These are phyloP conservation scores for Pseudonitzschia pungens DNA, from an alignment of 108 stramenopile species.

Conservation along the genomic window DNA sequence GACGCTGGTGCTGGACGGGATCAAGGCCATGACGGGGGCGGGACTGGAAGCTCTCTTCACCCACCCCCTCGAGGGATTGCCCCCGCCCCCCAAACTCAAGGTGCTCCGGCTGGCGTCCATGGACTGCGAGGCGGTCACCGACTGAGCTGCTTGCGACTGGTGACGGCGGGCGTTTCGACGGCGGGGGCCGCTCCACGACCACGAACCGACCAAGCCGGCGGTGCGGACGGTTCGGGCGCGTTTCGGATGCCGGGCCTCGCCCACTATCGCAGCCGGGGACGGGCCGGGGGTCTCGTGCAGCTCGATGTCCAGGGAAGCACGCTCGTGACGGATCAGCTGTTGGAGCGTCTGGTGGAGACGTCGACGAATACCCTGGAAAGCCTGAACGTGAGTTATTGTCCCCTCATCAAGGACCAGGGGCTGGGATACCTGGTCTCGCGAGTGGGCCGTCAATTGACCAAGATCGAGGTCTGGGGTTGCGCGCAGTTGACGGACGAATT, in stretches of 20 bases:
- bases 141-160: slow-evolving; percentile 59
- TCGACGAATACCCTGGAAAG: slow-evolving; percentile 56
- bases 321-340: slow-evolving; percentile 44
- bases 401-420: slow-evolving; percentile 65
- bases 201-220: background rate
- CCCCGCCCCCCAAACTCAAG: slow-evolving; percentile 65
- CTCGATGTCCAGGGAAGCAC: slow-evolving; percentile 49
- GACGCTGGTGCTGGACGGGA: slow-evolving; percentile 52
- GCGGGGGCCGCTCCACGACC: slow-evolving; percentile 28
- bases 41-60: slow-evolving; percentile 78
- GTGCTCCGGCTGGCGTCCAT: slow-evolving; percentile 56
- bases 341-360: slow-evolving; percentile 67
- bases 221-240: background rate
- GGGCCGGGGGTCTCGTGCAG: slow-evolving; percentile 27
- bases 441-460: slow-evolving; percentile 52
- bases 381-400: slow-evolving; percentile 73
- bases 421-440: slow-evolving; percentile 77
- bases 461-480: slow-evolving; percentile 74
- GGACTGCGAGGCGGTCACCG: slow-evolving; percentile 68
- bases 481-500: slow-evolving; percentile 81
- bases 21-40: slow-evolving; percentile 60
- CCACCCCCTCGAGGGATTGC: slow-evolving; percentile 49
- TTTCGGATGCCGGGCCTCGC: slow-evolving; percentile 13
- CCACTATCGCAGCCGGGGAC: slow-evolving; percentile 7
- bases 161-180: slow-evolving; percentile 39